Evolutionary conservation across 129 eudicot genomes (phyloP).

Genomic region (Centaurea solstitialis): DNA sequence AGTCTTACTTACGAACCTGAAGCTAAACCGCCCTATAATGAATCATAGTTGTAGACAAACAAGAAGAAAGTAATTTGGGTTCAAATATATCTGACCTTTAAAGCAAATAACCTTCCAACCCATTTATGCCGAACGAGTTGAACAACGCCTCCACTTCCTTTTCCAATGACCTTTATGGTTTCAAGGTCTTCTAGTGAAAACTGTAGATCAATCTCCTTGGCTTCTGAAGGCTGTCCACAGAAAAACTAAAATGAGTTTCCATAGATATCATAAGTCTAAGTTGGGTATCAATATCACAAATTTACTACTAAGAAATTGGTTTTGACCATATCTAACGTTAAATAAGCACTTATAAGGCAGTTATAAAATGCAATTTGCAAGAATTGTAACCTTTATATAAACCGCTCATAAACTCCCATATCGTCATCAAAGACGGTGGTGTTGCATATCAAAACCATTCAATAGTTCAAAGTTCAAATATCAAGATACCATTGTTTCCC

Average conservation of each 20-base stretch:
- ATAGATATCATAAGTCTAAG: background rate
- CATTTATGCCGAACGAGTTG: constrained; percentile 98
- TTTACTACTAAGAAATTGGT: background rate
- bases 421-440: background rate
- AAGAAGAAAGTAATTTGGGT: background rate
- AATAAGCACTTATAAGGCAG: background rate
- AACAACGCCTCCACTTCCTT: constrained; percentile 98
- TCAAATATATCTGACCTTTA: constrained; percentile 64
- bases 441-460: background rate
- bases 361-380: background rate
- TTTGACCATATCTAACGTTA: background rate
- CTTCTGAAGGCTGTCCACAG: constrained; percentile 59
- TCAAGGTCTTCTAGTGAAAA: constrained; percentile 95
- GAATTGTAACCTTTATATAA: background rate
- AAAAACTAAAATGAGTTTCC: constrained; percentile 18
- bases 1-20: background rate
- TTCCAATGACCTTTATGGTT: constrained; percentile 90
- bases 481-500: background rate
- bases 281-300: background rate
- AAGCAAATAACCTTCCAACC: constrained; percentile 89
- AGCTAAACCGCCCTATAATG: background rate
- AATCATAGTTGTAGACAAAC: background rate
- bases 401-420: background rate
- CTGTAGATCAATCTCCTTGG: constrained; percentile 75
- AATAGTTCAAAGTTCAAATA: background rate